Conservation (phyloP, 2,329 filamentous ascomycete species). For the Botryotinia narcissicola region DNA sequence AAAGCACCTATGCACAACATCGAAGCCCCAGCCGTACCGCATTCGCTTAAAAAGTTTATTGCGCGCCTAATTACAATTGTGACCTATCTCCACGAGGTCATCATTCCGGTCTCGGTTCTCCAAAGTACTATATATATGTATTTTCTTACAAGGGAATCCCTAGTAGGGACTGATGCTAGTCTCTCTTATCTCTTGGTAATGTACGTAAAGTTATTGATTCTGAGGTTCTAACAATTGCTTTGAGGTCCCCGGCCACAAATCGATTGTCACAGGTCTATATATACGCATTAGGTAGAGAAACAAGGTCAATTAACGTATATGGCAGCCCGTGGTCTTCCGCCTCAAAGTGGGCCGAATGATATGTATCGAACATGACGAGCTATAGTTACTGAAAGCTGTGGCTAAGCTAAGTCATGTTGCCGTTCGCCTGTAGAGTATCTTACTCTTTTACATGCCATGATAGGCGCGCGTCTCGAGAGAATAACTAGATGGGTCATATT, state of each 20-base stretch:
- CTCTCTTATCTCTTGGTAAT: background rate
- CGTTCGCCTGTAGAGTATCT: background rate
- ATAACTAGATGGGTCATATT: background rate
- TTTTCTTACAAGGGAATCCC: background rate
- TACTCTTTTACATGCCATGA: background rate
- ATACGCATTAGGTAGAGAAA: background rate
- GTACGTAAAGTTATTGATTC: background rate
- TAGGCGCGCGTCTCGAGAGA: background rate
- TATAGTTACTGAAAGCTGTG: background rate
- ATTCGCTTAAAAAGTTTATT: background rate
- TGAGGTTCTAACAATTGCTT: background rate
- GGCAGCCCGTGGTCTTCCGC: background rate
- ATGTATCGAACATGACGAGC: background rate
- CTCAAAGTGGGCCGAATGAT: background rate
- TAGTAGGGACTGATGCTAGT: background rate
- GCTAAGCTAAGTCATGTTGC: background rate
- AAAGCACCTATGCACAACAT: background rate
- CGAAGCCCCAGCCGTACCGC: background rate
- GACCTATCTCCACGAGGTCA: background rate
- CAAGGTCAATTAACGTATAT: background rate
- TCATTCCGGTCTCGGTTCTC: background rate
- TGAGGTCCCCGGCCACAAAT: background rate
- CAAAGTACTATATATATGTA: background rate
- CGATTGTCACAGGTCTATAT: background rate
- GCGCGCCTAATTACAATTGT: background rate